phyloP scores from a whole-genome alignment of 108 stramenopile species.

The Nitzschia putrida region DNA sequence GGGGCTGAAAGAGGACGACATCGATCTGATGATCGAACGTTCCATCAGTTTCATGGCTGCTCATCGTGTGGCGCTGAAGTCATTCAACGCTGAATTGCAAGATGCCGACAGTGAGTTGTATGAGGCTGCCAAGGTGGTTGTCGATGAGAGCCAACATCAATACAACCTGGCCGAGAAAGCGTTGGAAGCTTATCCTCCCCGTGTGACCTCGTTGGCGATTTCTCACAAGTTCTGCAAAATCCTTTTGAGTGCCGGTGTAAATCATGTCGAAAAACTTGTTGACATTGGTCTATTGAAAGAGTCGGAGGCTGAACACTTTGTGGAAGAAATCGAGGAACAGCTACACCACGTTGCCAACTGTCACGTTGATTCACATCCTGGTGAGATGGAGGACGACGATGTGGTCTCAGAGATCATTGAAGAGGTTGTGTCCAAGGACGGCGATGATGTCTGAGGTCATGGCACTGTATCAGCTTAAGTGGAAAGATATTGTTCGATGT shows the following conservation, averaged over 20 bases:
- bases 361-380: conserved; percentile 24
- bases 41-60: conserved; percentile 50
- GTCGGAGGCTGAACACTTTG: conserved; percentile 55
- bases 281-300: conserved; percentile 57
- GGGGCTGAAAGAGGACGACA: neutral
- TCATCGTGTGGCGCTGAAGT: conserved; percentile 36
- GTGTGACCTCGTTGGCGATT: conserved; percentile 41
- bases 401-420: neutral
- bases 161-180: conserved; percentile 37
- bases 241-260: conserved; percentile 48
- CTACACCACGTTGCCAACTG: conserved; percentile 22
- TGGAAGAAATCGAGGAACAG: conserved; percentile 52
- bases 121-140: conserved; percentile 52
- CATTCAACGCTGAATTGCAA: conserved; percentile 49
- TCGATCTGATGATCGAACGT: conserved; percentile 29
- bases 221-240: conserved; percentile 75
- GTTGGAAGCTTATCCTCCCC: conserved; percentile 33
- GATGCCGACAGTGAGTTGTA: conserved; percentile 34
- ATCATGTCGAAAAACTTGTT: conserved; percentile 47
- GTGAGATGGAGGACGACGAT: conserved; percentile 8
- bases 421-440: neutral
- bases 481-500: too few species aligned
- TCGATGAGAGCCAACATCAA: conserved; percentile 56
- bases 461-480: too few species aligned
- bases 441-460: too few species aligned